Percentiles rank a stretch among this genome's conserved stretches.
Conservation (phyloP, 805 yeast species). For the Pichia occidentalis region DNA sequence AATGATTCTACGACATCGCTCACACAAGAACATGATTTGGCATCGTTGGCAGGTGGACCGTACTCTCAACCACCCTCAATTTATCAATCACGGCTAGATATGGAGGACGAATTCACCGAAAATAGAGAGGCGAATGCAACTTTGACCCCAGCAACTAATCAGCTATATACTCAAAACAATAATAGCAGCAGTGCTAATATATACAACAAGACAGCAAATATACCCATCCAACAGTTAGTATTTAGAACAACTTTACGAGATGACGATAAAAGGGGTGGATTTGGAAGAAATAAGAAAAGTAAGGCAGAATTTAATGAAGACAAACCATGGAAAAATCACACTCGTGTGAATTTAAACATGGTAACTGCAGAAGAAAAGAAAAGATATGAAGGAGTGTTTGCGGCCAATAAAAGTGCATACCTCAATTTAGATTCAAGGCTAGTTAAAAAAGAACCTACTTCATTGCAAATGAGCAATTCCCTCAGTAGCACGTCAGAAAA, state of each 20-base stretch:
- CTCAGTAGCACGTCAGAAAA: neutral
- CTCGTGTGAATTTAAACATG: constrained; percentile 29
- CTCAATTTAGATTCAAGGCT: constrained; percentile 21
- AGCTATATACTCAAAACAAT: neutral
- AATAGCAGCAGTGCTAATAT: neutral
- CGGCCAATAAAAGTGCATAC: constrained; percentile 70
- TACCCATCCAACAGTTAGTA: constrained; percentile 26
- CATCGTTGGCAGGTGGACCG: no score
- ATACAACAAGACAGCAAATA: neutral
- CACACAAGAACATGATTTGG: constrained; percentile 1
- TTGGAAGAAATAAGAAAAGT: constrained; percentile 22
- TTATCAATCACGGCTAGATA: no score
- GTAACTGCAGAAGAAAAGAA: constrained; percentile 59
- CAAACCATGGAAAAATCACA: constrained; percentile 91
- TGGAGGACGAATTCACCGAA: no score
- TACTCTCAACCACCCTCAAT: no score
- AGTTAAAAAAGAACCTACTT: neutral
- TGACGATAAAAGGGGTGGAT: constrained; percentile 18
- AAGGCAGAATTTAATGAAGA: constrained; percentile 65
- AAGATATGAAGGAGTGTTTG: constrained; percentile 93
- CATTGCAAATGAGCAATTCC: neutral
- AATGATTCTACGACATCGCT: constrained; percentile 1
- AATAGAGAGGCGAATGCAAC: no score
- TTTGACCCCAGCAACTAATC: no score
- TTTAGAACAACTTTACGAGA: constrained; percentile 46